A percentile compares a stretch with the other conserved stretches of the same genome.
Conservation (phyloP, 768 basidiomycete species). For the Suillus ampliporus region DNA sequence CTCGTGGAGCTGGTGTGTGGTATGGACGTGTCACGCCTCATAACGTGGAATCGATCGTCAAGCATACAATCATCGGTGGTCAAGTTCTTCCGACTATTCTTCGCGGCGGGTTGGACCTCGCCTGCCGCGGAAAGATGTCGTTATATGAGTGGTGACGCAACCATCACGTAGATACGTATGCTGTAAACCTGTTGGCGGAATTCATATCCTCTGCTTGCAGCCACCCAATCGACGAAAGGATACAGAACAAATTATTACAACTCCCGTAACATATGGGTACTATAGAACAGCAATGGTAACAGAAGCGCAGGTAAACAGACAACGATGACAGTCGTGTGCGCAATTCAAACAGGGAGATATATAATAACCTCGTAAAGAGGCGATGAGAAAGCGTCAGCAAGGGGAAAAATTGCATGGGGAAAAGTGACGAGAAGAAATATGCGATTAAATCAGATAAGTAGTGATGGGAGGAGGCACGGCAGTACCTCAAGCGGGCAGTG, state of each 20-base stretch:
- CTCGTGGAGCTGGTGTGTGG: constrained; percentile 86
- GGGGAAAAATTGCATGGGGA: constrained; percentile 15
- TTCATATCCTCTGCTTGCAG: neutral
- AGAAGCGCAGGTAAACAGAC: constrained; percentile 4
- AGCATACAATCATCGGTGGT: constrained; percentile 86
- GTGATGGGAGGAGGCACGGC: constrained; percentile 11
- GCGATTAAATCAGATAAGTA: constrained; percentile 12
- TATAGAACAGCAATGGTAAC: constrained; percentile 22
- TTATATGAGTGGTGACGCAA: constrained; percentile 71
- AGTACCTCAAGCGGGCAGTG: neutral
- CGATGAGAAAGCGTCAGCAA: constrained; percentile 1
- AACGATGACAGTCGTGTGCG: neutral
- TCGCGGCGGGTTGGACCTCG: constrained; percentile 84
- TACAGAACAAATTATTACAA: constrained; percentile 26
- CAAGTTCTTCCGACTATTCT: constrained; percentile 84
- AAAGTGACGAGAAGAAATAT: constrained; percentile 10
- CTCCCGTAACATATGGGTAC: constrained; percentile 30
- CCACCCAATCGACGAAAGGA: constrained; percentile 5
- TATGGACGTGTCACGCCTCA: constrained; percentile 94
- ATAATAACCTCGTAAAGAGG: constrained; percentile 9
- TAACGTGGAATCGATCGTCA: constrained; percentile 84
- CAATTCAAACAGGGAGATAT: constrained; percentile 8
- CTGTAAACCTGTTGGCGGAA: constrained; percentile 1
- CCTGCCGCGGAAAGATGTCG: constrained; percentile 66
- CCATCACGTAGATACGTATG: neutral